Evolutionary conservation across 179 eudicot species (phyloP), one percentile per base, ranked within the genome.

Genomic region (Patellifolia procumbens): DNA sequence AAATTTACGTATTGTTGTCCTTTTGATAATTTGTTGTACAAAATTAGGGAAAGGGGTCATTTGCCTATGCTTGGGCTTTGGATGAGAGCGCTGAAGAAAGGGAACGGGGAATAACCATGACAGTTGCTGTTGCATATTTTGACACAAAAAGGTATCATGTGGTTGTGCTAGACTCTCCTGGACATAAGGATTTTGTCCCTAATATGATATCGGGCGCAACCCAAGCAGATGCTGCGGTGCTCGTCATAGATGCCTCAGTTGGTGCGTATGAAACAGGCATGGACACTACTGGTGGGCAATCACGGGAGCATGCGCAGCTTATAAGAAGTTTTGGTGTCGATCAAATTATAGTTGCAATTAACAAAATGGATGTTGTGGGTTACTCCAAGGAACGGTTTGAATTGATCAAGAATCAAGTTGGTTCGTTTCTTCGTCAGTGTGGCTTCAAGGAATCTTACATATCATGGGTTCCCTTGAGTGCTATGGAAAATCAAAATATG

Each of bases 151-250:
- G 70, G 56, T 93, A 90, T 81, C 94, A 86, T 64, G 90, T 96
- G 75, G 98, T 91, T 85, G 84, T 96, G 76, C 94, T 96, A 22
- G 99, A 96, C 75, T 90, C 99, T 60, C 99, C 99, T 19, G 99
- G 99, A 64, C 99, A 96, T 75, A 91, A 86, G 79, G 99, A 96
- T 86, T 96, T 96, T 86, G 98, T 96, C 81, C 99, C 99, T 51
- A 96, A 96, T 84, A 91, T 96, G 99, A 96, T 96, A 81, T 89
- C 99, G 52, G 99, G 99, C 67, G 93, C 99, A 81, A 90, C 98
- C 58, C 99, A 93, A 87, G 98, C 99, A 77, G 99, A 96, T 85
- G 93, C 96, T 70, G 99, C 97, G 20, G 83, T 96, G 79, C 90
- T 96, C 58, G 97, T 96, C 51, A 86, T 96, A 63, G 99, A 96